phyloP scores from a whole-genome alignment of 2,329 filamentous ascomycete species.

The Monosporascus sp. region DNA sequence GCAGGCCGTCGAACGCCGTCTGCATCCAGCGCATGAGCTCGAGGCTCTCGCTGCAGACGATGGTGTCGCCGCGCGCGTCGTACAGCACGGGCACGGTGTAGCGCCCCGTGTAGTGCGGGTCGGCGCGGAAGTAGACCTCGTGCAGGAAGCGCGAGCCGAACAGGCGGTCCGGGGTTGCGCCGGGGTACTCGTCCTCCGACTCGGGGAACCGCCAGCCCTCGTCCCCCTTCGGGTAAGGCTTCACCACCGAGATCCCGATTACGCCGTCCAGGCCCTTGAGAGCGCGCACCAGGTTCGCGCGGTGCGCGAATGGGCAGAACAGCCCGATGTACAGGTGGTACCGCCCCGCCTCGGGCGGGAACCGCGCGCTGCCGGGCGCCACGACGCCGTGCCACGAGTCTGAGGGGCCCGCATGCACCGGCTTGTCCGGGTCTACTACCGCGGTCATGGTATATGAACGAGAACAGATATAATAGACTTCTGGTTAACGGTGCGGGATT shows the following conservation, averaged over 20 bases:
- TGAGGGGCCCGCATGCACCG: constrained; percentile 15
- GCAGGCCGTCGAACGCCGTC: constrained; percentile 46
- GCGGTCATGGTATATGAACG: background rate
- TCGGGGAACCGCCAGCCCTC: constrained; percentile 55
- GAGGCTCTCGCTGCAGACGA: constrained; percentile 56
- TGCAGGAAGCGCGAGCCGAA: constrained; percentile 54
- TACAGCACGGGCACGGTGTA: constrained; percentile 58
- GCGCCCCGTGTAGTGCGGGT: constrained; percentile 53
- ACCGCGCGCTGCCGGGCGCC: constrained; percentile 11
- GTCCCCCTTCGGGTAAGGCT: constrained; percentile 62
- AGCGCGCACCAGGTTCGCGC: constrained; percentile 50
- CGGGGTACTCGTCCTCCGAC: constrained; percentile 45
- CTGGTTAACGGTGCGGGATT: too few relatives aligned
- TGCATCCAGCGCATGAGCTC: constrained; percentile 55
- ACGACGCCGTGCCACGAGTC: constrained; percentile 22
- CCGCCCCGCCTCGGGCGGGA: constrained; percentile 16
- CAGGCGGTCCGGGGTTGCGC: constrained; percentile 54
- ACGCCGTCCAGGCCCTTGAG: constrained; percentile 51
- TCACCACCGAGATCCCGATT: constrained; percentile 53
- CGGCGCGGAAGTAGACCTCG: constrained; percentile 57
- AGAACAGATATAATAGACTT: too few relatives aligned
- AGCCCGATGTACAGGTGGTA: constrained; percentile 38
- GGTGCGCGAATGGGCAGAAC: constrained; percentile 62
- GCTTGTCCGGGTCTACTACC: constrained; percentile 6
- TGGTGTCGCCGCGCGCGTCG: constrained; percentile 50